Conservation (phyloP, 2,329 filamentous ascomycete genomes). For the Thelonectria discophora region DNA sequence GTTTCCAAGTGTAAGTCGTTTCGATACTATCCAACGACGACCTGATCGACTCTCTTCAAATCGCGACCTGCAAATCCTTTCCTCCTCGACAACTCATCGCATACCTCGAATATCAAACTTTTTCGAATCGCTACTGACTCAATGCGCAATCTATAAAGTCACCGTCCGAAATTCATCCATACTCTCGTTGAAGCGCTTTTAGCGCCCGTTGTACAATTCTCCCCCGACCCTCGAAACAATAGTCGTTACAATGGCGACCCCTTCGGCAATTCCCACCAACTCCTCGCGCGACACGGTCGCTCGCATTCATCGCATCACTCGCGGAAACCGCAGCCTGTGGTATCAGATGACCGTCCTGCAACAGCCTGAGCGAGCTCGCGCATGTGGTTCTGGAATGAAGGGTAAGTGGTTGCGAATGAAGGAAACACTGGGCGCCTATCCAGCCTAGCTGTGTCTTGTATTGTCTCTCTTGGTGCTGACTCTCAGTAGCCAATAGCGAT, state of each 20-base stretch:
- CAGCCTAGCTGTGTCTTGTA: not conserved
- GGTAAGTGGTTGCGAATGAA: constrained; percentile 65
- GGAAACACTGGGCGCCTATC: not conserved
- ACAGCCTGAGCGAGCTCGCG: constrained; percentile 91
- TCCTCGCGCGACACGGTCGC: constrained; percentile 53
- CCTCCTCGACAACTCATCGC: constrained; percentile 24
- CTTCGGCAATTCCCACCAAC: constrained; percentile 43
- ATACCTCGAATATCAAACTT: constrained; percentile 21
- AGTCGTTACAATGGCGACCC: constrained; percentile 46
- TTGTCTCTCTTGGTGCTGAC: constrained; percentile 29
- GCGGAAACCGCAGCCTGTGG: constrained; percentile 78
- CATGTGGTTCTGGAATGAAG: constrained; percentile 94
- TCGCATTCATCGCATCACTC: constrained; percentile 63
- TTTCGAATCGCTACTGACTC: constrained; percentile 18
- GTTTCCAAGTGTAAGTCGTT: constrained; percentile 34
- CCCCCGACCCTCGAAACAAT: constrained; percentile 6
- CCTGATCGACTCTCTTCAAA: constrained; percentile 13
- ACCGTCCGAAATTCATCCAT: constrained; percentile 22
- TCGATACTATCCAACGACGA: constrained; percentile 17
- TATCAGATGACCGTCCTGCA: constrained; percentile 90
- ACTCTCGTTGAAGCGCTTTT: constrained; percentile 21
- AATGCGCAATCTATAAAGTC: constrained; percentile 25
- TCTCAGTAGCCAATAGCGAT: constrained; percentile 61
- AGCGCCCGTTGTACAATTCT: constrained; percentile 3
- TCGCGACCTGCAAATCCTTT: constrained; percentile 11